Percentiles rank a stretch among this genome's conserved stretches.
These are phyloP conservation scores for Fusarium albidum DNA, from an alignment of 2,329 filamentous ascomycete genomes.

Conservation along the genomic window DNA sequence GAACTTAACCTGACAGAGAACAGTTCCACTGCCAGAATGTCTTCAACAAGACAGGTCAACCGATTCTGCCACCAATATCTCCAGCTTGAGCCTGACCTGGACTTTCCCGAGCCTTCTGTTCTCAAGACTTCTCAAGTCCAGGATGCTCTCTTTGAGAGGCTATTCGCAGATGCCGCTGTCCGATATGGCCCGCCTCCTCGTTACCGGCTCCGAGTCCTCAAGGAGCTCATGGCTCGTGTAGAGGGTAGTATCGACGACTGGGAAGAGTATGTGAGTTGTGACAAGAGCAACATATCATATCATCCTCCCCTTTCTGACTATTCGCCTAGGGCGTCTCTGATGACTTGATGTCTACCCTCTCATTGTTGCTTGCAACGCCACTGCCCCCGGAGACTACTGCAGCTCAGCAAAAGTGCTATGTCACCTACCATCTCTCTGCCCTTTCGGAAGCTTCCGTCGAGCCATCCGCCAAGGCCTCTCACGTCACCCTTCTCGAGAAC, in stretches of 20 bases:
- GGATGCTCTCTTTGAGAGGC: slow-evolving; percentile 66
- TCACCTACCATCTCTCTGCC: slow-evolving; percentile 70
- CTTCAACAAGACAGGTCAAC: slow-evolving; percentile 40
- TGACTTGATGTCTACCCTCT: slow-evolving; percentile 75
- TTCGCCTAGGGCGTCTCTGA: slow-evolving; percentile 79
- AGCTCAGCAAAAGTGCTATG: slow-evolving; percentile 76
- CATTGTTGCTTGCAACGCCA: slow-evolving; percentile 68
- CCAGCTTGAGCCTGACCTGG: slow-evolving; percentile 73
- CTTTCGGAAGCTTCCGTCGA: slow-evolving; percentile 24
- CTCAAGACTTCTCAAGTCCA: slow-evolving; percentile 72
- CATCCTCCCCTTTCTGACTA: slow-evolving; percentile 34
- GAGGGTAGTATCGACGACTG: slow-evolving; percentile 81
- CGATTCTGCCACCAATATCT: slow-evolving; percentile 80
- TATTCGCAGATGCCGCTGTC: slow-evolving; percentile 70
- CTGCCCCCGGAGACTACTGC: slow-evolving; percentile 70
- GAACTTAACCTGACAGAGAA: slow-evolving; percentile 9
- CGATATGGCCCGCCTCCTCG: slow-evolving; percentile 68
- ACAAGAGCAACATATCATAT: not conserved
- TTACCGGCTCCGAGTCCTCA: slow-evolving; percentile 78
- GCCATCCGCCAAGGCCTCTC: not conserved
- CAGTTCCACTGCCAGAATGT: slow-evolving; percentile 14
- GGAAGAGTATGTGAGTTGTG: slow-evolving; percentile 80
- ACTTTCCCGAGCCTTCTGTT: slow-evolving; percentile 66
- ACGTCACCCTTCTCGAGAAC: slow-evolving; percentile 73
- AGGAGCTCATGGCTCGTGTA: slow-evolving; percentile 73